Percentiles rank a stretch among this genome's conserved stretches.
Conservation (phyloP, 169 alveolate genomes). For the Hepatocystis sp. region DNA sequence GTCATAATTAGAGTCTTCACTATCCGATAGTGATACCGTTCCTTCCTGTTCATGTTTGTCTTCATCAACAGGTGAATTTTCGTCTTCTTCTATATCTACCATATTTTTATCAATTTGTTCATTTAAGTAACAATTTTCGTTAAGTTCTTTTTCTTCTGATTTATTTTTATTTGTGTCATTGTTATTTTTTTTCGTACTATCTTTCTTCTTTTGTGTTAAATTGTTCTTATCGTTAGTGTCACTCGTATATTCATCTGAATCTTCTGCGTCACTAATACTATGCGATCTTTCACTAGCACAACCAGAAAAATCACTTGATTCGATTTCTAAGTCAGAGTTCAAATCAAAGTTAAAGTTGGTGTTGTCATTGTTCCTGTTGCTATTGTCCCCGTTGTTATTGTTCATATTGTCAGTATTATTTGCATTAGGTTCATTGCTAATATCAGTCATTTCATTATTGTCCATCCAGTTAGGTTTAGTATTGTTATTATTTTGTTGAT, state of each 20-base stretch:
- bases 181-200: neutral
- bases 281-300: slow-evolving; percentile 40
- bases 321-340: slow-evolving; percentile 59
- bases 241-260: too few relatives aligned
- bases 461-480: too few relatives aligned
- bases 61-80: neutral
- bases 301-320: slow-evolving; percentile 67
- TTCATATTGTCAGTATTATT: neutral
- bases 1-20: too few relatives aligned
- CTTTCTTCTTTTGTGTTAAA: too few relatives aligned
- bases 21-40: neutral
- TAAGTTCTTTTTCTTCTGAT: neutral
- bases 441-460: too few relatives aligned
- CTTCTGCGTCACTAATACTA: slow-evolving; percentile 18
- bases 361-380: slow-evolving; percentile 1
- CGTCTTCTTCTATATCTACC: slow-evolving; percentile 1
- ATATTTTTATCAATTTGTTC: slow-evolving; percentile 4
- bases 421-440: neutral
- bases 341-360: slow-evolving; percentile 9
- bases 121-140: neutral
- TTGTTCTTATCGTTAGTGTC: too few relatives aligned
- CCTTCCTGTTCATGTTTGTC: neutral
- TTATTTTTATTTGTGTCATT: slow-evolving; percentile 3
- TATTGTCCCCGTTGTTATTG: neutral
- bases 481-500: slow-evolving; percentile 1